A percentile compares a stretch with the other conserved stretches of the same genome.
These are phyloP conservation scores for Colletotrichum camelliae DNA, from an alignment of 2,329 filamentous ascomycete genomes.

Conservation along the genomic window DNA sequence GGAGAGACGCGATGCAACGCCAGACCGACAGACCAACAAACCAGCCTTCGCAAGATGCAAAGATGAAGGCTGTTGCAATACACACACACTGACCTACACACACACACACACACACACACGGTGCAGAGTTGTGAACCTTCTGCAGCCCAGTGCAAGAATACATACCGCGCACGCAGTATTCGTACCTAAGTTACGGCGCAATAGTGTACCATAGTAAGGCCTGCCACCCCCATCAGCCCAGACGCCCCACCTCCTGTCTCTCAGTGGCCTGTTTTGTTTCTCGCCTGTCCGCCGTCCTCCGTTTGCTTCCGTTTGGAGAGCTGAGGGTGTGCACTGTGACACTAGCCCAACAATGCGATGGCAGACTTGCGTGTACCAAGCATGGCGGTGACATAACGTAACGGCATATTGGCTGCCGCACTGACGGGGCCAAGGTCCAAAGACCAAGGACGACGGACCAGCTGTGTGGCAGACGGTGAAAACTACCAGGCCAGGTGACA, in stretches of 20 bases:
- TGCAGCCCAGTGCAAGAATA: not conserved
- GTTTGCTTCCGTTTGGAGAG: not conserved
- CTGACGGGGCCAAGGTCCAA: not conserved
- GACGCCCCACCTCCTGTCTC: not conserved
- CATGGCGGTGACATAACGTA: conserved; percentile 7
- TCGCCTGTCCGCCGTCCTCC: not conserved
- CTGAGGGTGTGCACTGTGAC: not conserved
- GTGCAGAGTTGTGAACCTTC: not conserved
- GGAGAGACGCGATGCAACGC: conserved; percentile 7
- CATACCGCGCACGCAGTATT: no score
- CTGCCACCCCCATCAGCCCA: not conserved
- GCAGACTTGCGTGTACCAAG: not conserved
- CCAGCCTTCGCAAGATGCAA: not conserved
- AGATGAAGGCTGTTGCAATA: not conserved
- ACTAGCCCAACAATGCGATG: not conserved
- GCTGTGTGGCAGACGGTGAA: not conserved
- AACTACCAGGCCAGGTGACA: not conserved
- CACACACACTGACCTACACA: not conserved
- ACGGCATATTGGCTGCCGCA: not conserved
- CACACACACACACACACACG: not conserved
- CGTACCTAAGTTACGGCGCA: no score
- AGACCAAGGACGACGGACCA: not conserved
- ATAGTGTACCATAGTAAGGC: not conserved
- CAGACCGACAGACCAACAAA: conserved; percentile 1
- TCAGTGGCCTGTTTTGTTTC: conserved; percentile 9